A percentile compares a stretch with the other conserved stretches of the same genome.
These are phyloP conservation scores for Pythium folliculosum DNA, from an alignment of 352 stramenopile species.

Conservation along the genomic window DNA sequence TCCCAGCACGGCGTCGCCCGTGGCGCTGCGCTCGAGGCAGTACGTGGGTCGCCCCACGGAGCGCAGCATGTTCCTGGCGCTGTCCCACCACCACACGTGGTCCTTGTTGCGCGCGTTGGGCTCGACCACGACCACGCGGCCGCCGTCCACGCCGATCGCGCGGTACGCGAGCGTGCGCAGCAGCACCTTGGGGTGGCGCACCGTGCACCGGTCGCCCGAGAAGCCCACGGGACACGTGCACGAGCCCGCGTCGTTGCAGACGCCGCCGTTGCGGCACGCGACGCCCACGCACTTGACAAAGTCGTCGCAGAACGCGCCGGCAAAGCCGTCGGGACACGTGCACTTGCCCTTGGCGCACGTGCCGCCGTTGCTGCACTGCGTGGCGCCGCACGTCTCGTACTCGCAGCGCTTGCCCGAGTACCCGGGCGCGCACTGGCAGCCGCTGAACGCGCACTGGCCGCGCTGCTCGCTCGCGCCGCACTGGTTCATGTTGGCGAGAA, in stretches of 20 bases:
- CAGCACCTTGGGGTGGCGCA: constrained; percentile 2
- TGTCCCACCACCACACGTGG: constrained; percentile 15
- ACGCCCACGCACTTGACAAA: constrained; percentile 17
- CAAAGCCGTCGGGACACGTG: constrained; percentile 9
- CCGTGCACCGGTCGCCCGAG: constrained; percentile 4
- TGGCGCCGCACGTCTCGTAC: constrained; percentile 4
- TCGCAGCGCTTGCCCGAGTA: constrained; percentile 4
- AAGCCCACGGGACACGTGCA: constrained; percentile 9
- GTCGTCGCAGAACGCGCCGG: constrained; percentile 11
- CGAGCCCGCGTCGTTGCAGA: constrained; percentile 2
- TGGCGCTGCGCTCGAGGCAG: constrained; percentile 5
- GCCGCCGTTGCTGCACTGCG: constrained; percentile 14
- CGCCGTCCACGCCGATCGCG: constrained; percentile 6
- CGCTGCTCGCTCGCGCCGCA: neutral
- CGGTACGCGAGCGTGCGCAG: constrained; percentile 7
- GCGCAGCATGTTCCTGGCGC: constrained; percentile 11
- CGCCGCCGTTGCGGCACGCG: constrained; percentile 12
- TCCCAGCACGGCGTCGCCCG: neutral
- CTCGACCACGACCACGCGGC: neutral
- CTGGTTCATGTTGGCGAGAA: constrained; percentile 4
- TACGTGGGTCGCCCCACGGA: neutral
- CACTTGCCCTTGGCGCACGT: constrained; percentile 11
- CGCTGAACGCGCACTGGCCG: constrained; percentile 8
- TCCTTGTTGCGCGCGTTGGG: constrained; percentile 7
- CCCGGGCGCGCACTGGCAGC: constrained; percentile 10